phyloP scores from a whole-genome alignment of 768 basidiomycete species.

The Pisolithus tinctorius region DNA sequence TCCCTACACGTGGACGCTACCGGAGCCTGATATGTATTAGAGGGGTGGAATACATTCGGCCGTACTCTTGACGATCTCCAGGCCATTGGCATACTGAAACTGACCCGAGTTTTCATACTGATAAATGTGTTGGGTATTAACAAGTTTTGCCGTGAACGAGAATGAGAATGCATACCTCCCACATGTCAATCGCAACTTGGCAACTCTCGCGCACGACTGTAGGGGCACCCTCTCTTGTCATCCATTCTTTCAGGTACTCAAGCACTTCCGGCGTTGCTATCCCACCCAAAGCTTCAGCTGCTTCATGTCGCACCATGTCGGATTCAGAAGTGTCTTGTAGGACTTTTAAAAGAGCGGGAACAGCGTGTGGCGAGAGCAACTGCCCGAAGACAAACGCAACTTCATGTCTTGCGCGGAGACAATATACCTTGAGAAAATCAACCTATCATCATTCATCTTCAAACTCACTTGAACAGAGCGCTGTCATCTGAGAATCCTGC shows the following conservation, averaged over 20 bases:
- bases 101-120: slow-evolving; percentile 78
- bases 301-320: slow-evolving; percentile 98
- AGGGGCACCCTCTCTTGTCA: slow-evolving; percentile 70
- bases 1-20: too few relatives aligned
- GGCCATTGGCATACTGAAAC: slow-evolving; percentile 69
- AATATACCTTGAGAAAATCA: neutral
- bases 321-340: slow-evolving; percentile 68
- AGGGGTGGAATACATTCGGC: too few relatives aligned
- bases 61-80: slow-evolving; percentile 17
- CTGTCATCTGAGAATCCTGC: slow-evolving; percentile 85
- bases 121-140: neutral
- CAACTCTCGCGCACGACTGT: slow-evolving; percentile 93
- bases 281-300: slow-evolving; percentile 96
- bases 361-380: slow-evolving; percentile 80
- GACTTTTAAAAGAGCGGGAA: slow-evolving; percentile 76
- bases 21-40: too few relatives aligned
- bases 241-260: slow-evolving; percentile 81
- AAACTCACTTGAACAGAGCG: slow-evolving; percentile 83
- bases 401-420: slow-evolving; percentile 67
- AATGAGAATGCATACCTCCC: slow-evolving; percentile 56
- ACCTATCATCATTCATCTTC: neutral
- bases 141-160: neutral
- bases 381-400: slow-evolving; percentile 99
- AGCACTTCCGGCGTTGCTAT: slow-evolving; percentile 92
- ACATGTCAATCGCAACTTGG: slow-evolving; percentile 95